Conservation (phyloP, 108 stramenopile genomes). For the Fragilaria crotonensis region DNA sequence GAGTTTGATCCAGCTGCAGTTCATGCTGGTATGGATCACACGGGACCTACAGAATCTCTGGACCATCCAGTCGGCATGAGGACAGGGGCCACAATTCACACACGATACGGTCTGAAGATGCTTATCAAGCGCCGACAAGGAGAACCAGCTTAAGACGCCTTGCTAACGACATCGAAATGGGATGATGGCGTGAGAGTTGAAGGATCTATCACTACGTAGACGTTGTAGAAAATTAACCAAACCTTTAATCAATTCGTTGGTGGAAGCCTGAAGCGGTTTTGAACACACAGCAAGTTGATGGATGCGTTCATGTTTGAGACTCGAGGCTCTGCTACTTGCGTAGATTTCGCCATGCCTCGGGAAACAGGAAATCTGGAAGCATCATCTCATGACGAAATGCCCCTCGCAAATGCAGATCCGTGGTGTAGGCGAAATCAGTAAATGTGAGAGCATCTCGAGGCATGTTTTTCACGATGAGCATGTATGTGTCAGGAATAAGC, state of each 20-base stretch:
- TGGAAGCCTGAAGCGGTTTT: no score
- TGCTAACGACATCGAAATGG: no score
- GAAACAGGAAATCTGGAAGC: slow-evolving; percentile 47
- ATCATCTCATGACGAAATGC: slow-evolving; percentile 48
- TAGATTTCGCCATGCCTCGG: slow-evolving; percentile 23
- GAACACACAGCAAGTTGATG: no score
- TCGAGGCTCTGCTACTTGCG: no score
- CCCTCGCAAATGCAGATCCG: slow-evolving; percentile 38
- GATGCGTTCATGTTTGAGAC: no score
- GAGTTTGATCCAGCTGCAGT: slow-evolving; percentile 60
- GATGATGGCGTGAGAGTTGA: no score
- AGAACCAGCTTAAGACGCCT: no score
- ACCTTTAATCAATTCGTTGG: no score
- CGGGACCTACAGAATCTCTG: slow-evolving; percentile 44
- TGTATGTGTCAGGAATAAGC: not conserved
- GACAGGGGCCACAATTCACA: slow-evolving; percentile 97
- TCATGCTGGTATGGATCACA: not conserved
- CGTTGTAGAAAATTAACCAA: no score
- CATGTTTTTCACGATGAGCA: slow-evolving; percentile 11
- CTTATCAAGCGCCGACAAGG: slow-evolving; percentile 44
- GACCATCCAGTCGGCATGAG: slow-evolving; percentile 93
- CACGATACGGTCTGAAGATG: slow-evolving; percentile 87
- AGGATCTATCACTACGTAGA: no score
- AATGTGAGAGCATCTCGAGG: slow-evolving; percentile 17
- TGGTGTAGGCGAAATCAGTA: slow-evolving; percentile 9